These are phyloP conservation scores for Fusarium continuum DNA, from an alignment of 2,329 filamentous ascomycete species.

Conservation along the genomic window DNA sequence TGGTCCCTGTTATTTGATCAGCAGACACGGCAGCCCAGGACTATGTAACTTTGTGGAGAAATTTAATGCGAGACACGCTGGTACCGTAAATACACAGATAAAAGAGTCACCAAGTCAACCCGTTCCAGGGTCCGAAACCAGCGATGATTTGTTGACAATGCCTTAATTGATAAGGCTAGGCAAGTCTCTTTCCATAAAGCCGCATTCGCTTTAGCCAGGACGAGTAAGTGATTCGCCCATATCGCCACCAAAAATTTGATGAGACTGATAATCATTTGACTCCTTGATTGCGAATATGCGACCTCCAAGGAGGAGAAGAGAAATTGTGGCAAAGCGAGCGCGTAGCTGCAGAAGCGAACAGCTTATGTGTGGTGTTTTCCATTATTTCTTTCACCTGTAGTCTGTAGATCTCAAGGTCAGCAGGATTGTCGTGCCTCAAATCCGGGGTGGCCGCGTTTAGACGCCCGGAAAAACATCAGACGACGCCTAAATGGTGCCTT, in stretches of 20 bases:
- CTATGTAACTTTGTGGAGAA: background rate
- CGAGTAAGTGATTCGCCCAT: background rate
- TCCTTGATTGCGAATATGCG: background rate
- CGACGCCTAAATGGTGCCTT: conserved; percentile 33
- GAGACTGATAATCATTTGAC: background rate
- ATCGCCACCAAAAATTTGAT: conserved; percentile 6
- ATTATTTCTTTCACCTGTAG: conserved; percentile 3
- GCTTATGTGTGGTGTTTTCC: conserved; percentile 1
- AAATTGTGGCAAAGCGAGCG: background rate
- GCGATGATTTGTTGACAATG: background rate
- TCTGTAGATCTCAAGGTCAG: conserved; percentile 19
- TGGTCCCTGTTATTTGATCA: conserved; percentile 21
- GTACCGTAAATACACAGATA: background rate
- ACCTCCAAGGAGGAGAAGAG: background rate
- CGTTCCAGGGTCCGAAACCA: conserved; percentile 1
- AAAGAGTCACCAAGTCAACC: background rate
- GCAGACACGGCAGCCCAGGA: background rate
- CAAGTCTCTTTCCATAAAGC: background rate
- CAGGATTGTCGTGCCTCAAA: conserved; percentile 1
- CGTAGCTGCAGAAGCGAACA: background rate
- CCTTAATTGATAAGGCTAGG: background rate
- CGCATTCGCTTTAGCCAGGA: background rate
- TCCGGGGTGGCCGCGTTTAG: conserved; percentile 26
- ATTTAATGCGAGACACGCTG: conserved; percentile 13
- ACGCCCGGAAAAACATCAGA: conserved; percentile 34